Conservation (phyloP, 352 stramenopile genomes). For the Phytophthora litchii region DNA sequence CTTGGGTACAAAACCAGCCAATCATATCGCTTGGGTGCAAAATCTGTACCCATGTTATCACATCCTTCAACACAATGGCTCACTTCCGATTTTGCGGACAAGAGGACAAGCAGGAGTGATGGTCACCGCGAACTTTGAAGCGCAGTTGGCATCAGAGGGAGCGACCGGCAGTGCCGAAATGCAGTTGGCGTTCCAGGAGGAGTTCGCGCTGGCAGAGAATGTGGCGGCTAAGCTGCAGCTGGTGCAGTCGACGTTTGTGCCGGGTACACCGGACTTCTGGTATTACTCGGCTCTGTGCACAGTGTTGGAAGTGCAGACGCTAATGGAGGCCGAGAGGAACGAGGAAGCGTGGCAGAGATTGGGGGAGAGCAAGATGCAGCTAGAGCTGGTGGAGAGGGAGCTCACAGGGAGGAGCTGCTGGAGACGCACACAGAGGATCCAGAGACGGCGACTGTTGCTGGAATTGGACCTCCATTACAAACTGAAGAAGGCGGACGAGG, state of each 20-base stretch:
- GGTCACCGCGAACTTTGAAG: constrained; percentile 24
- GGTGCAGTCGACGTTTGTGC: constrained; percentile 27
- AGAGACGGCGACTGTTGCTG: constrained; percentile 40
- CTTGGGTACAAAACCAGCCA: constrained; percentile 6
- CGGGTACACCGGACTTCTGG: constrained; percentile 27
- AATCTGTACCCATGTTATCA: constrained; percentile 2
- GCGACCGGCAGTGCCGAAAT: constrained; percentile 16
- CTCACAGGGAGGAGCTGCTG: constrained; percentile 26
- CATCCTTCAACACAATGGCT: constrained; percentile 5
- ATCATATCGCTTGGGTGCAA: not conserved
- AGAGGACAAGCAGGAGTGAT: constrained; percentile 28
- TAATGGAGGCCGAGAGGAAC: constrained; percentile 29
- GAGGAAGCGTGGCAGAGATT: constrained; percentile 29
- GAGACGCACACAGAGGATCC: constrained; percentile 39
- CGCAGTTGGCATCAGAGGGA: constrained; percentile 32
- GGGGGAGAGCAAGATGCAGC: constrained; percentile 8
- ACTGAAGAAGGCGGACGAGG: constrained; percentile 30
- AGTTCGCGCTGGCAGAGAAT: constrained; percentile 35
- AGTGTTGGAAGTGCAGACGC: constrained; percentile 44
- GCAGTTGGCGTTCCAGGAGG: constrained; percentile 37
- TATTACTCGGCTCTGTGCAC: constrained; percentile 42
- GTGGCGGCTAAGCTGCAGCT: constrained; percentile 34
- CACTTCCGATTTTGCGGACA: constrained; percentile 16
- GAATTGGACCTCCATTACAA: constrained; percentile 48
- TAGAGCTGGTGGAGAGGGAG: constrained; percentile 30